Evolutionary conservation across 768 basidiomycete species (phyloP).

Genomic region (Termitomyces titanicus): DNA sequence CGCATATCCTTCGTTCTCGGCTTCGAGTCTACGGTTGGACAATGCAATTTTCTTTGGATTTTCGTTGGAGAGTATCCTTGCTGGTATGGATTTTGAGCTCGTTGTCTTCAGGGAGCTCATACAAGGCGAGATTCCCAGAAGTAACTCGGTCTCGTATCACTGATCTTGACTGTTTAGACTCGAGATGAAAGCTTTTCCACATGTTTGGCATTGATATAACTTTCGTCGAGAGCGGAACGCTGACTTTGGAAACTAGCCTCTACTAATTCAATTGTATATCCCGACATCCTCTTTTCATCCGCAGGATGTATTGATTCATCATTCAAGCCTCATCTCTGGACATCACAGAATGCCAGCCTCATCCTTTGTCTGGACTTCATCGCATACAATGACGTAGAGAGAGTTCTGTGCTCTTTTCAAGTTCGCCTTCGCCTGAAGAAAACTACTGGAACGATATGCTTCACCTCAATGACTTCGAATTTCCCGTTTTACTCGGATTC

Average conservation of each 20-base stretch:
- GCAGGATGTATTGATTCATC: not conserved
- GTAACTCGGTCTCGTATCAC: not conserved
- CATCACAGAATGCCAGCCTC: no score
- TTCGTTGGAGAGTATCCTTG: slow-evolving; percentile 28
- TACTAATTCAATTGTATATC: not conserved
- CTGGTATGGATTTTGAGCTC: slow-evolving; percentile 32
- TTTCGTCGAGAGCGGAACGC: not conserved
- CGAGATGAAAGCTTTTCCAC: not conserved
- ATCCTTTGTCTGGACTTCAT: slow-evolving; percentile 14
- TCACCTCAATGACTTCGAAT: slow-evolving; percentile 34
- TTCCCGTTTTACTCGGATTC: slow-evolving; percentile 29
- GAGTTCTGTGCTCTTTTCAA: slow-evolving; percentile 20
- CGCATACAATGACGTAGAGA: slow-evolving; percentile 20
- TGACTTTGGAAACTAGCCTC: not conserved
- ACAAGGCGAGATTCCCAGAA: slow-evolving; percentile 3
- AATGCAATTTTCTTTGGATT: slow-evolving; percentile 28
- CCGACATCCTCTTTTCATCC: not conserved
- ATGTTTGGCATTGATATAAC: slow-evolving; percentile 3
- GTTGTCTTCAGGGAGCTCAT: slow-evolving; percentile 11
- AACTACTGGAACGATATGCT: slow-evolving; percentile 22
- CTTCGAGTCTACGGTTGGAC: slow-evolving; percentile 34
- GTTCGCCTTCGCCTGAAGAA: slow-evolving; percentile 13
- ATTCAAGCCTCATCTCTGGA: not conserved
- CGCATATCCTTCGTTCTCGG: slow-evolving; percentile 30
- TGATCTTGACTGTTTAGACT: not conserved